Evolutionary conservation across 176 grass and related monocot species (phyloP), one percentile per base, ranked within the genome.

Genomic region (Oryza meridionalis): DNA sequence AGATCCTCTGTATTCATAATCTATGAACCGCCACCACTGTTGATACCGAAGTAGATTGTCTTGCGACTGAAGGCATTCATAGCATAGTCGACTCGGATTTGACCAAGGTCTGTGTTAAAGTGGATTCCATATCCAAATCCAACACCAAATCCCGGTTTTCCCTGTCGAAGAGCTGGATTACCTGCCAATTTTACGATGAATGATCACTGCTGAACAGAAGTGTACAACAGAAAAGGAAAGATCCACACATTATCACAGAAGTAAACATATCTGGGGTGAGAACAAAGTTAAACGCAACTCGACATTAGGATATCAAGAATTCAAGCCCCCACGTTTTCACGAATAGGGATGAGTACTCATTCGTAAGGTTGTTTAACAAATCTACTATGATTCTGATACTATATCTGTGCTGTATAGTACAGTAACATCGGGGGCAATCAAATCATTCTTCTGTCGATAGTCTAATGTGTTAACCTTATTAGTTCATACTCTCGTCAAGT

Each of bases 21-120:
- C 75, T 94, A 84, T 79, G 84, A 92, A 58, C 89, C 85, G 73
- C 79, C 80, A 75, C 89, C 84, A 79, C 44, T 87, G 82, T 89
- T 94, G 65, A 99, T 92, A 63, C 96, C 91, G 35, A 99, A 99
- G 76, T 99, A 99, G 75, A 93, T 83, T 16, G 89, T 99, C 73
- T 99, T 96, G 83, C 89, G 81, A 42, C 81, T 87, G 29, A 96
- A 99, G 53, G 93, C 93, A 44, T 99, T 99, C 81, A 99, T 72
- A 22, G 93, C 89, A 26, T 93, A 96, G 69, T 96, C 93, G 19
- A 96, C 88, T 58, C 83, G 87, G 29, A 95, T 65, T 69, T 99
- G 96, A 24, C 96, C 96, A 74, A 99, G 45, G 67, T 92, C 40
- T 31, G 96, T 95, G 73, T 94, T 99, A 65, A 90, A 94, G 33